Percentiles rank a stretch among this genome's conserved stretches.
These are phyloP conservation scores for Penicillium riverlandense DNA, from an alignment of 495 filamentous ascomycete species.

Conservation along the genomic window DNA sequence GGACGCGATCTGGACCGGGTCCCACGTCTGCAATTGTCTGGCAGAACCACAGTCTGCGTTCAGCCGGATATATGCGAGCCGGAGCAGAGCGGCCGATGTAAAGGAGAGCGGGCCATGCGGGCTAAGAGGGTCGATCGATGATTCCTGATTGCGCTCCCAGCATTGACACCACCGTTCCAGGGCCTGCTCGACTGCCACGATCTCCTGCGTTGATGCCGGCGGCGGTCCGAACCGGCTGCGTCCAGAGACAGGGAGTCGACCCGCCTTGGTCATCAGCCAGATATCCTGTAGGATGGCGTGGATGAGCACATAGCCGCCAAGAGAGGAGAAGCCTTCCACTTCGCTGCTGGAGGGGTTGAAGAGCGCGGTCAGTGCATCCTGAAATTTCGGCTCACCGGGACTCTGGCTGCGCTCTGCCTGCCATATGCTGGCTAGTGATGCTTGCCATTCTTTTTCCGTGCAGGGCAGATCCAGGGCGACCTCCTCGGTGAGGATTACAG, in stretches of 20 bases:
- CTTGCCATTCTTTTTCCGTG: constrained; percentile 34
- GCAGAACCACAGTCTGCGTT: constrained; percentile 58
- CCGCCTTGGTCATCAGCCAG: constrained; percentile 56
- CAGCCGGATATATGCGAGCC: constrained; percentile 61
- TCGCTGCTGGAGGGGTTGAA: constrained; percentile 13
- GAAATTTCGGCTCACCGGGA: constrained; percentile 24
- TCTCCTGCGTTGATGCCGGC: constrained; percentile 38
- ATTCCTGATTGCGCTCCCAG: constrained; percentile 52
- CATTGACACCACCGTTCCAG: constrained; percentile 55
- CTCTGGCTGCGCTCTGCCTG: constrained; percentile 19
- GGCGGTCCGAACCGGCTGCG: constrained; percentile 27
- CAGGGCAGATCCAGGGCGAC: constrained; percentile 54
- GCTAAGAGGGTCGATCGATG: constrained; percentile 41
- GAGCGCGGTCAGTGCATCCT: constrained; percentile 23
- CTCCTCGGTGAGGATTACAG: constrained; percentile 54
- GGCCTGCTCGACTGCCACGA: constrained; percentile 50
- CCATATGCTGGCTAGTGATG: constrained; percentile 19
- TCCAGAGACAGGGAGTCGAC: constrained; percentile 33
- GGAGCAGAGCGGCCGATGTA: constrained; percentile 58
- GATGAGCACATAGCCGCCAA: constrained; percentile 63
- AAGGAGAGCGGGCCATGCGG: constrained; percentile 56
- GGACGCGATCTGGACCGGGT: constrained; percentile 51
- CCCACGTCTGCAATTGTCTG: constrained; percentile 54
- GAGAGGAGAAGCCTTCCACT: constrained; percentile 40
- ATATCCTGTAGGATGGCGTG: constrained; percentile 65